phyloP scores from a whole-genome alignment of 2,329 filamentous ascomycete genomes.

The Botrytis sinoallii region DNA sequence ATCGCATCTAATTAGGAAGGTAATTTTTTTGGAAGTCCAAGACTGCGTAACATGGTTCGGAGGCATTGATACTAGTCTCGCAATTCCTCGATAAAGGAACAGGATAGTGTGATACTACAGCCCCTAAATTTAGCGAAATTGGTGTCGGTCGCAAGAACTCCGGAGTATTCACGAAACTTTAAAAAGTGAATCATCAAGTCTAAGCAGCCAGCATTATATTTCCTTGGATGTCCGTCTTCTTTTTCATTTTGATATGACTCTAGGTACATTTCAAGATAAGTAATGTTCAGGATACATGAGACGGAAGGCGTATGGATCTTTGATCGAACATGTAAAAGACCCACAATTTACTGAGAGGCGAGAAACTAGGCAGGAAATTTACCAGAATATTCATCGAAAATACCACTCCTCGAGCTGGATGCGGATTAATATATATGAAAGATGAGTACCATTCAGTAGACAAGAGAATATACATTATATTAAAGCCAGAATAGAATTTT shows the following conservation, averaged over 20 bases:
- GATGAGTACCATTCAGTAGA: fast-evolving
- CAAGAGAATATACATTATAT: not conserved
- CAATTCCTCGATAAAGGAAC: not conserved
- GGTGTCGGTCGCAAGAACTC: not conserved
- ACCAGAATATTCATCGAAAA: not conserved
- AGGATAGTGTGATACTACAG: not conserved
- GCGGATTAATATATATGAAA: not conserved
- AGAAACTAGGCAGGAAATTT: not conserved
- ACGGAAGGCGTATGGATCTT: no score
- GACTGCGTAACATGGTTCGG: not conserved
- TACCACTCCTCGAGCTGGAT: not conserved
- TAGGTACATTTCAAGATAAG: not conserved
- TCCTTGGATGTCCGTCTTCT: not conserved
- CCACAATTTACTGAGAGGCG: not conserved
- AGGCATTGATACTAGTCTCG: not conserved
- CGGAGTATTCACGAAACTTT: not conserved
- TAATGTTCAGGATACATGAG: no score
- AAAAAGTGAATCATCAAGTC: not conserved
- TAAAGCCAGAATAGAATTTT: not conserved
- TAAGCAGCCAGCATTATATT: not conserved
- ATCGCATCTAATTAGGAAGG: not conserved
- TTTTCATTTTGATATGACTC: no score
- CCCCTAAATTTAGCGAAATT: conserved; percentile 3
- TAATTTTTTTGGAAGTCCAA: not conserved
- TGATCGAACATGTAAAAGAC: not conserved